Percentiles rank a stretch among this genome's conserved stretches.
Evolutionary conservation across 2,329 filamentous ascomycete genomes (phyloP).

Genomic region (Colletotrichum somersetense): DNA sequence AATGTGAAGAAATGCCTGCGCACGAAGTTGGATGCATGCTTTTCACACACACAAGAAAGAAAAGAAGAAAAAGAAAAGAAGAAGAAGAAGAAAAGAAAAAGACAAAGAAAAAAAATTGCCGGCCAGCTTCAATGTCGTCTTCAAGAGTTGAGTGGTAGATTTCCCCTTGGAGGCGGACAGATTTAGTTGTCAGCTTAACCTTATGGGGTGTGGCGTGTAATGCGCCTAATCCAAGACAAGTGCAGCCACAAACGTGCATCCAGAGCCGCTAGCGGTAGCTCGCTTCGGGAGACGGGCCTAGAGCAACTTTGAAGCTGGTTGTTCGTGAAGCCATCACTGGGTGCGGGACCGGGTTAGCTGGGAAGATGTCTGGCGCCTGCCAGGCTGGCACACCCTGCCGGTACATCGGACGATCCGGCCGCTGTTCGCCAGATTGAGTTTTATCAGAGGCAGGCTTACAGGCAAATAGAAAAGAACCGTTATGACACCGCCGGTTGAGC

Average conservation of each 20-base stretch:
- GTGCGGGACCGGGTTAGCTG: background rate
- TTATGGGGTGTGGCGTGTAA: background rate
- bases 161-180: background rate
- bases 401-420: background rate
- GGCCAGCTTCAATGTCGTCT: background rate
- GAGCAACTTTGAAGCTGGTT: background rate
- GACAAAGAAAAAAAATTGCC: too few relatives aligned
- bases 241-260: background rate
- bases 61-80: too few relatives aligned
- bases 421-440: constrained; percentile 1
- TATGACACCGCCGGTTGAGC: background rate
- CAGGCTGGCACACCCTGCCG: background rate
- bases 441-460: background rate
- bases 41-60: too few relatives aligned
- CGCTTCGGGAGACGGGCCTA: background rate
- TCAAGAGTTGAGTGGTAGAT: background rate
- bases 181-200: too few relatives aligned
- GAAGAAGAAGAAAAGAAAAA: too few relatives aligned
- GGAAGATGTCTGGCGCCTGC: background rate
- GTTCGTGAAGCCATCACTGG: background rate
- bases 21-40: background rate
- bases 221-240: background rate
- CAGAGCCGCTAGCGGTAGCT: background rate
- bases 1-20: background rate
- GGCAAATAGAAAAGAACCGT: background rate